A percentile compares a stretch with the other conserved stretches of the same genome.
These are phyloP conservation scores for Mrakia gelida DNA, from an alignment of 768 basidiomycete species.

Conservation along the genomic window DNA sequence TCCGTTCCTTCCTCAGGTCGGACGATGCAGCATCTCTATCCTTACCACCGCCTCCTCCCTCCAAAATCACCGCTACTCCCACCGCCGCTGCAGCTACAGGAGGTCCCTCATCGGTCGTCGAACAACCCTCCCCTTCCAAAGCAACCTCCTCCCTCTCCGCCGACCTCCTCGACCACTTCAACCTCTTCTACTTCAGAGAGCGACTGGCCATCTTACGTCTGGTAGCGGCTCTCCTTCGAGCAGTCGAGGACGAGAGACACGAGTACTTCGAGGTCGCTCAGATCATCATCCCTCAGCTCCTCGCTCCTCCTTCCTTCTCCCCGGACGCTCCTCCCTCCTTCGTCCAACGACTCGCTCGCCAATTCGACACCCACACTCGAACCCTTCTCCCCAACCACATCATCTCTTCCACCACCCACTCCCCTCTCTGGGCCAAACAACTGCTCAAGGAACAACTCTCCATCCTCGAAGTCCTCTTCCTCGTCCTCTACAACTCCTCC, in stretches of 20 bases:
- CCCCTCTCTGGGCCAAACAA: slow-evolving; percentile 18
- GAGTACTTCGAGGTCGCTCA: slow-evolving; percentile 55
- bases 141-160: slow-evolving; percentile 48
- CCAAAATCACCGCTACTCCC: not conserved
- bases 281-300: slow-evolving; percentile 3
- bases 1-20: slow-evolving; percentile 66
- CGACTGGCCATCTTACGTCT: slow-evolving; percentile 64
- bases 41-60: not conserved
- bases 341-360: slow-evolving; percentile 56
- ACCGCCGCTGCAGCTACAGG: not conserved
- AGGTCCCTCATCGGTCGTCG: not conserved
- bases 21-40: slow-evolving; percentile 14
- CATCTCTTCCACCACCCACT: not conserved
- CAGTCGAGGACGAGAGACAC: slow-evolving; percentile 58
- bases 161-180: slow-evolving; percentile 58
- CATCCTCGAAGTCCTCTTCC: slow-evolving; percentile 80
- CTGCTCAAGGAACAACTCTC: slow-evolving; percentile 55
- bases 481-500: slow-evolving; percentile 70
- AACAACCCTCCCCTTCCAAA: not conserved
- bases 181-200: slow-evolving; percentile 74
- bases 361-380: slow-evolving; percentile 51
- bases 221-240: slow-evolving; percentile 70
- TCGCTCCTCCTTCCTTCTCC: slow-evolving; percentile 51
- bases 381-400: slow-evolving; percentile 12
- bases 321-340: slow-evolving; percentile 64